Conservation (phyloP, 768 basidiomycete genomes). For the Vararia minispora region DNA sequence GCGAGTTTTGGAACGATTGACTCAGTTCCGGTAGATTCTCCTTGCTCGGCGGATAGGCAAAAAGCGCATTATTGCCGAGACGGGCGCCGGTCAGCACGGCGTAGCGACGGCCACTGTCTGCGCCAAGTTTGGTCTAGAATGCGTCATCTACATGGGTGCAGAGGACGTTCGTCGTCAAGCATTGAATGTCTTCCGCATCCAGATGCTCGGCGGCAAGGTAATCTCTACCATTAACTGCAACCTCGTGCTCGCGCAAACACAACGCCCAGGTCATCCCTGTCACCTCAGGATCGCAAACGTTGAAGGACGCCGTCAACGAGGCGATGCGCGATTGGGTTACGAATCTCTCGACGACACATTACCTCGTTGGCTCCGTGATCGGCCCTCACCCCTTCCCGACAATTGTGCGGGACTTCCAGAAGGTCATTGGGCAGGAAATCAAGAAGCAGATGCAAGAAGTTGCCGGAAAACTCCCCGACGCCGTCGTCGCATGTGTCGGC, state of each 20-base stretch:
- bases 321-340: slow-evolving; percentile 99
- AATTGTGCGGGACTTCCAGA: slow-evolving; percentile 96
- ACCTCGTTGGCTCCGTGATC: slow-evolving; percentile 93
- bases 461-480: slow-evolving; percentile 84
- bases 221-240: neutral
- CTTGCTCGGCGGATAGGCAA: slow-evolving; percentile 92
- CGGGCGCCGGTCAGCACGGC: slow-evolving; percentile 97
- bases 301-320: slow-evolving; percentile 98
- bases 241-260: neutral
- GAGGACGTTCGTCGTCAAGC: slow-evolving; percentile 96
- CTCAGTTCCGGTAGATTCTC: slow-evolving; percentile 50
- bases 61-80: slow-evolving; percentile 96
- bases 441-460: slow-evolving; percentile 68
- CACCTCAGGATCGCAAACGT: slow-evolving; percentile 82
- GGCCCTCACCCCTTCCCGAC: slow-evolving; percentile 99
- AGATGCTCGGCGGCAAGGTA: slow-evolving; percentile 92
- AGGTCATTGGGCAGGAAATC: slow-evolving; percentile 90
- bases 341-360: slow-evolving; percentile 87
- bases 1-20: slow-evolving; percentile 5
- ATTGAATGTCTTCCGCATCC: slow-evolving; percentile 94
- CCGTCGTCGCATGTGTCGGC: slow-evolving; percentile 92
- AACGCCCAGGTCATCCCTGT: slow-evolving; percentile 76
- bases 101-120: slow-evolving; percentile 98
- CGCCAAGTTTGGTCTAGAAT: slow-evolving; percentile 92
- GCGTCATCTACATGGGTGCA: slow-evolving; percentile 95